Conservation (phyloP, 306 rosid species). For the Carpinus fangiana region DNA sequence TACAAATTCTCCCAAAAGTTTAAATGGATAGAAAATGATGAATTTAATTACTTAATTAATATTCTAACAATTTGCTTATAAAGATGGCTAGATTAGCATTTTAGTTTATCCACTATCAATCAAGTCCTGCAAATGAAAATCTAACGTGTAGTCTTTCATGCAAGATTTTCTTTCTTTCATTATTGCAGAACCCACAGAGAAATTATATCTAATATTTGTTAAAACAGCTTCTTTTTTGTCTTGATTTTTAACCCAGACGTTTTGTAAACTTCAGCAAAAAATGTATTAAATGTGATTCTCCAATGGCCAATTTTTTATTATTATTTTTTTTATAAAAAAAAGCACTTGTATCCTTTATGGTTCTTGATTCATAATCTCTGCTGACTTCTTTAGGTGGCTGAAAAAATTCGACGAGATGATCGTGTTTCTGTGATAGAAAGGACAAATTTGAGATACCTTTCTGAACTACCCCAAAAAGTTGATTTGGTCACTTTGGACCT, state of each 20-base stretch:
- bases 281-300: background rate
- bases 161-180: background rate
- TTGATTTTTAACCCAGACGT: background rate
- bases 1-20: too few species aligned
- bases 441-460: constrained; percentile 82
- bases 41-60: too few species aligned
- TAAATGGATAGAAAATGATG: too few species aligned
- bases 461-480: constrained; percentile 84
- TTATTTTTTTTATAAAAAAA: background rate
- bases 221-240: background rate
- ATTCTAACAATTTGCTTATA: background rate
- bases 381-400: constrained; percentile 68
- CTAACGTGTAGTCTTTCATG: background rate
- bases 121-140: background rate
- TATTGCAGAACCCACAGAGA: background rate
- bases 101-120: constrained; percentile 13
- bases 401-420: constrained; percentile 75
- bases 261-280: background rate
- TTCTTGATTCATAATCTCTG: constrained; percentile 2
- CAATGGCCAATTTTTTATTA: background rate
- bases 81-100: constrained; percentile 2
- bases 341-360: background rate
- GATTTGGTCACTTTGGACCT: constrained; percentile 93
- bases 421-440: constrained; percentile 81
- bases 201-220: background rate